Evolutionary conservation across 2,329 filamentous ascomycete species (phyloP).

Genomic region (Cadophora sp.): DNA sequence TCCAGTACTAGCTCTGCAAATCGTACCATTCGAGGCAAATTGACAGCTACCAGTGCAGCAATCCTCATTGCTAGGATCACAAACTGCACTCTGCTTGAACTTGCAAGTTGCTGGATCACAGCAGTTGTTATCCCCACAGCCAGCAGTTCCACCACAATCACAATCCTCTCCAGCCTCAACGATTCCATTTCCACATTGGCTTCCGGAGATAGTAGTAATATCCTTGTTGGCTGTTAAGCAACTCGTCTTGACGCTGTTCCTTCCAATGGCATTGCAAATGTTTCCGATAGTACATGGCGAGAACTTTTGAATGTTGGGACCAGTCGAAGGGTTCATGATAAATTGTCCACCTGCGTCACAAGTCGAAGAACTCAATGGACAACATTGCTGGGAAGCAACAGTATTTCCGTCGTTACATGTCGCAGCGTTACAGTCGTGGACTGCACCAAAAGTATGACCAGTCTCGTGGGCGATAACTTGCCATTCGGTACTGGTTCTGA

Average conservation of each 20-base stretch:
- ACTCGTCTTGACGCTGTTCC: slow-evolving; percentile 74
- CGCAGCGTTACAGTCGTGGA: slow-evolving; percentile 83
- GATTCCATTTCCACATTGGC: slow-evolving; percentile 95
- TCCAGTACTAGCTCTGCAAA: slow-evolving; percentile 83
- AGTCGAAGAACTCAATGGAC: slow-evolving; percentile 69
- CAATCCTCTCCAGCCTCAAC: slow-evolving; percentile 95
- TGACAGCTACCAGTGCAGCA: slow-evolving; percentile 75
- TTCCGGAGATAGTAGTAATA: slow-evolving; percentile 80
- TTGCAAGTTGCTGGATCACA: slow-evolving; percentile 88
- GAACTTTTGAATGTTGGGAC: slow-evolving; percentile 75
- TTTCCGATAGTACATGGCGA: slow-evolving; percentile 92
- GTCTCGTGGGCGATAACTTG: slow-evolving; percentile 95
- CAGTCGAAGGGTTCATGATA: slow-evolving; percentile 96
- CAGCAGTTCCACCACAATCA: slow-evolving; percentile 82
- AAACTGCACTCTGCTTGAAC: slow-evolving; percentile 75
- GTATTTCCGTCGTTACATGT: slow-evolving; percentile 70
- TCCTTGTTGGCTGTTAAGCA: slow-evolving; percentile 89
- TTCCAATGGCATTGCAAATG: slow-evolving; percentile 84
- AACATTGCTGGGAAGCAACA: slow-evolving; percentile 72
- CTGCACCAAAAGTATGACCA: slow-evolving; percentile 93
- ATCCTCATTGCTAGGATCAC: slow-evolving; percentile 82
- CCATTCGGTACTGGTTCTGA: slow-evolving; percentile 85
- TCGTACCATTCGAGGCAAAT: slow-evolving; percentile 68
- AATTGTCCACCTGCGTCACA: slow-evolving; percentile 82
- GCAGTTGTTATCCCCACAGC: slow-evolving; percentile 79